Conservation (phyloP, 148 eudicot genomes). For the Fallopia convolvulus region DNA sequence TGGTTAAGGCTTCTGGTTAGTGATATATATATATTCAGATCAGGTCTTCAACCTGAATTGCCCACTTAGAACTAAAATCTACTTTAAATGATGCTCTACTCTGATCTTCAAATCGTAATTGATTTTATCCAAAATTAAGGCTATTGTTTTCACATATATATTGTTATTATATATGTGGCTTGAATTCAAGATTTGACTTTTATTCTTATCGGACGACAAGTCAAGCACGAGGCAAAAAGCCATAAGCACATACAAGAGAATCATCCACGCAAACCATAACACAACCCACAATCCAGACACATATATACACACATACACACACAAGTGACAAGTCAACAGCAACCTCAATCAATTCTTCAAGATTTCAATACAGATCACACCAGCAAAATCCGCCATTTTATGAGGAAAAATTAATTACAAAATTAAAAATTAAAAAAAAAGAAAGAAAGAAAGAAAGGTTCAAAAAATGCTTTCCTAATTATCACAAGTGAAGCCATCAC, state of each 20-base stretch:
- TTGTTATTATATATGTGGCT: background rate
- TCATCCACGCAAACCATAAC: background rate
- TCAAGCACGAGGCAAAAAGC: slow-evolving; percentile 6
- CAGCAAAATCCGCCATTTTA: background rate
- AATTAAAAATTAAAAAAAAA: background rate
- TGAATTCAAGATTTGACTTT: slow-evolving; percentile 5
- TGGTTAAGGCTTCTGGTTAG: no score
- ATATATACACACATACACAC: background rate
- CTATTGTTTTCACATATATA: background rate
- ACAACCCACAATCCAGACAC: background rate
- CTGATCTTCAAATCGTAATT: no score
- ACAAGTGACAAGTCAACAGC: background rate
- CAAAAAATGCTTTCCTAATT: background rate
- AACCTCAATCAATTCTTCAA: background rate
- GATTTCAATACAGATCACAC: background rate
- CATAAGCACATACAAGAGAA: background rate
- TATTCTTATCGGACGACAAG: background rate
- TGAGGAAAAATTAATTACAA: background rate
- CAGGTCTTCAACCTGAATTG: no score
- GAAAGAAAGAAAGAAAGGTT: background rate
- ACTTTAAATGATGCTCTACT: no score
- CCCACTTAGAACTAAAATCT: no score
- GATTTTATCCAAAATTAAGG: background rate
- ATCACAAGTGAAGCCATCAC: slow-evolving; percentile 7
- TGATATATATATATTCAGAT: no score